phyloP scores from a whole-genome alignment of 352 stramenopile genomes.

The Aphanomyces invadans region DNA sequence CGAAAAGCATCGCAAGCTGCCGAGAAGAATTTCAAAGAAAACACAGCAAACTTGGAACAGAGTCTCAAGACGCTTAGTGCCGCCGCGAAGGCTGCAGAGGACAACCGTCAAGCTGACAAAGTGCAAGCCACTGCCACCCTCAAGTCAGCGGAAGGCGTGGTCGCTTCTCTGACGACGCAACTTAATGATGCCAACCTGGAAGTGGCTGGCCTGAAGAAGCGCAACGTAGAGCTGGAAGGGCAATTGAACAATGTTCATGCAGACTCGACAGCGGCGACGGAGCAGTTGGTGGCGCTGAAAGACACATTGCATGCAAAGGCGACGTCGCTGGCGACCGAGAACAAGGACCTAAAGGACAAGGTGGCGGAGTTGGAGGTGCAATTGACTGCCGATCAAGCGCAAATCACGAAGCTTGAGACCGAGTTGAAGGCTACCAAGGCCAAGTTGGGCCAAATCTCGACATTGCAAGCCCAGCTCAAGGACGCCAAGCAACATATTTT shows the following conservation, averaged over 20 bases:
- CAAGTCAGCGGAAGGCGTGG: background rate
- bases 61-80: background rate
- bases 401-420: conserved; percentile 5
- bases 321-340: background rate
- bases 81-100: background rate
- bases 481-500: conserved; percentile 12
- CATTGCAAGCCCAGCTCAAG: conserved; percentile 8
- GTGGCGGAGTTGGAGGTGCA: conserved; percentile 5
- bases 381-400: background rate
- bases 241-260: background rate
- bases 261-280: background rate
- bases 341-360: conserved; percentile 20
- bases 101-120: background rate
- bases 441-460: conserved; percentile 2
- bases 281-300: background rate
- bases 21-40: background rate
- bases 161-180: background rate
- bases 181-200: background rate
- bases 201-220: background rate
- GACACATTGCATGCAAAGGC: conserved; percentile 14
- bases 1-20: background rate
- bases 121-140: background rate
- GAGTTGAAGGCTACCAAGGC: conserved; percentile 8
- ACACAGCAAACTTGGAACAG: conserved; percentile 11
- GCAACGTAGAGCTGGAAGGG: conserved; percentile 2